Evolutionary conservation across 2,329 filamentous ascomycete genomes (phyloP), one percentile per base, ranked within the genome.

Genomic region (Cladophialophora chaetospira): DNA sequence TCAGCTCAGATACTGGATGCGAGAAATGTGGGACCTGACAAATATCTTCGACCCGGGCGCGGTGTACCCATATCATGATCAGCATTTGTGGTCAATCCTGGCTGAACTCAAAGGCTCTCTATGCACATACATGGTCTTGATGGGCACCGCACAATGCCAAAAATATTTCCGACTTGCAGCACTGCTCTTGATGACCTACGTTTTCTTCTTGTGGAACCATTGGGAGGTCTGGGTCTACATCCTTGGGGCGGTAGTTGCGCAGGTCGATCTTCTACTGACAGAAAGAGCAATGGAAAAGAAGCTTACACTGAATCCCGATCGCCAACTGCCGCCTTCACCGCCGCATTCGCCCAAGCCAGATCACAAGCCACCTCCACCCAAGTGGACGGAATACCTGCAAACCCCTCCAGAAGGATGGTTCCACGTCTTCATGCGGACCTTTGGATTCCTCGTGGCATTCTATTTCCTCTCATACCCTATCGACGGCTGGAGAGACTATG

Each of bases 41-140:
- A 62, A 63, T 43, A 58, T 66, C 15, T 55, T 66, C 40, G 49
- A 44, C 5, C 52, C 47, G 3, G 56, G 62, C 19, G 58, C 64
- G 23, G 60, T 66, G 21, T 66, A 66, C 44, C 64, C 64, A 51
- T 70, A 72, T 57, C 76, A 77, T 62, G 77, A 77, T 46, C 74
- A 75, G 21, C 76, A 78, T 55, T 67, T 78, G 3, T 78, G 76
- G 76, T 77, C 75, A 2, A 77, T 78, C 21, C 73, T 76, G 2
- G 71, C 77, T 9, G 76, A 78, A 58, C 72, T 78, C 53, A 74
- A 75, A 45, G 73, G 73, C 48, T 77, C 75, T 1, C 67, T 77
- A 6, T 71, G 74, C 21, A 70, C 77, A 3, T 77, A 76, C 58
- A 59, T 75, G 47, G 69, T 71, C 5, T 68, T 75, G 10, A 68